These are phyloP conservation scores for Penicillium silybi DNA, from an alignment of 495 filamentous ascomycete genomes.

Conservation along the genomic window DNA sequence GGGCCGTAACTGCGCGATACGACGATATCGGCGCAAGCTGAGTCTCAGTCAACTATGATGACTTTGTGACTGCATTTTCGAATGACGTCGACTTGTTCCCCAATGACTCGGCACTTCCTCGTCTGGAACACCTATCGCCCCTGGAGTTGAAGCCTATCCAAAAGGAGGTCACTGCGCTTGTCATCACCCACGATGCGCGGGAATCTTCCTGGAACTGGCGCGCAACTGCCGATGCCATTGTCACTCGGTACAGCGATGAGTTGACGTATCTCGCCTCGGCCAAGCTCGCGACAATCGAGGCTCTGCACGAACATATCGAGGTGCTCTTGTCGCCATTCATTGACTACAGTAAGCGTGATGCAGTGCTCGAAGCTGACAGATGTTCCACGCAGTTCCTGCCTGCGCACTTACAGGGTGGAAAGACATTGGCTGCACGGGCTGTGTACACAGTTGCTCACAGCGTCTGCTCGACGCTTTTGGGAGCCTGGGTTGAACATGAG, in stretches of 20 bases:
- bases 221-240: constrained; percentile 56
- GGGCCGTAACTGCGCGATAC: constrained; percentile 53
- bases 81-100: constrained; percentile 53
- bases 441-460: constrained; percentile 42
- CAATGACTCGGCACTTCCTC: constrained; percentile 34
- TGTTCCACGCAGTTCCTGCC: constrained; percentile 51
- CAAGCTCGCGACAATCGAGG: constrained; percentile 25
- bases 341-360: constrained; percentile 39
- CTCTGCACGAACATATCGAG: constrained; percentile 44
- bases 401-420: background rate
- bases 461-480: constrained; percentile 50
- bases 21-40: constrained; percentile 52
- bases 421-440: constrained; percentile 33
- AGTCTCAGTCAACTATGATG: constrained; percentile 55
- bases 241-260: constrained; percentile 52
- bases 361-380: constrained; percentile 32
- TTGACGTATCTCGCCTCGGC: constrained; percentile 46
- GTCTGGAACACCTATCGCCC: constrained; percentile 36
- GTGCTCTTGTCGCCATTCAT: constrained; percentile 47
- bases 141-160: constrained; percentile 39
- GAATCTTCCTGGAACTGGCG: constrained; percentile 52
- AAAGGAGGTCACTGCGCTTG: constrained; percentile 36
- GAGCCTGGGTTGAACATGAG: constrained; percentile 27
- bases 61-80: constrained; percentile 56
- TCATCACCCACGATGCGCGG: constrained; percentile 22